Evolutionary conservation across 225 moss, liverwort and hornwort species (phyloP), one percentile per base, ranked within the genome.

Genomic region (Climacium dendroides): DNA sequence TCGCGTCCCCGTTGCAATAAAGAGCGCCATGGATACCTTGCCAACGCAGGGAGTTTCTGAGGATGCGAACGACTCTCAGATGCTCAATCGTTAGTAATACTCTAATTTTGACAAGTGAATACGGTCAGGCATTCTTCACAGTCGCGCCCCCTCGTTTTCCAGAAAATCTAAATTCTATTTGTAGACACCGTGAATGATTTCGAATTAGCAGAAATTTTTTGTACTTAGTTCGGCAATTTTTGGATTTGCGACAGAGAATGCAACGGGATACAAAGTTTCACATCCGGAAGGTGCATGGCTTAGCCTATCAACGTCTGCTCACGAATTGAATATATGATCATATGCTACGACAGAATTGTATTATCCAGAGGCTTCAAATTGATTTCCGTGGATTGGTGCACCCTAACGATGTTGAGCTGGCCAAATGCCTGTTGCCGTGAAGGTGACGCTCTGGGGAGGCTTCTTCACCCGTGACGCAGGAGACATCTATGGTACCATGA

Each of bases 121-220:
- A 57, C 28, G 72, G 79, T 67, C 22, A 83, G 83, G 58, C 88
- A 66, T 74, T 80, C 66, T 74, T 84, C 87, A 75, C 81, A 78
- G 74, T 80, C 86, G 91, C 83, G 65, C 79, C 91, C 66, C 91
- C 74, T 91, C 91, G 74, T 64, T 43, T 66, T 82, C 65, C 30
- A 83, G 65, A 48, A 85, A 59, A 50, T 78, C 34, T 32, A 20
- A 32, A 84, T 43, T 43, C 59, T 80, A 58, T 50, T 35, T 71
- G 30, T 48, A 54, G n/a, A 65, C 57, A 59, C 39, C 18, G 69
- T 53, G 79, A 85, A 69, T 82, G 70, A 78, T 71, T 83, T 79
- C 35, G 83, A 87, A 80, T 72, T 22, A 74, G 80, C 85, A 85
- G 45, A 53, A 39, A 23, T 73, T 55, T 32, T 60, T n/a, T 74